Evolutionary conservation across 192 early-diverging fungal genomes (phyloP).

Genomic region (Coemansia erecta): DNA sequence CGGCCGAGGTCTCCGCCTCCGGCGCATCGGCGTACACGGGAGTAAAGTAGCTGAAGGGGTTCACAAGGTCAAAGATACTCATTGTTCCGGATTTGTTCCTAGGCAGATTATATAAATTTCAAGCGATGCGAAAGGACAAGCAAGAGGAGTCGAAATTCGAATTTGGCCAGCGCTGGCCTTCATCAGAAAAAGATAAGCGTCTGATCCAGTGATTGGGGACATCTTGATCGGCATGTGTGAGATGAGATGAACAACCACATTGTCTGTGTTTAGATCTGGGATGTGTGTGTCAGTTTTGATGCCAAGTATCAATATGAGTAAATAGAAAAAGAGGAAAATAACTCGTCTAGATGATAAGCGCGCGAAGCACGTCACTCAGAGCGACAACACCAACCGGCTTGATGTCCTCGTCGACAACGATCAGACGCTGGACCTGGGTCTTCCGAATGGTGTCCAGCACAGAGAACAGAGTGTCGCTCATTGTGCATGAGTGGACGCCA

Average conservation of each 20-base stretch:
- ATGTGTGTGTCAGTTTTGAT: neutral
- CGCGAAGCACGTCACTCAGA: constrained; percentile 76
- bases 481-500: constrained; percentile 89
- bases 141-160: neutral
- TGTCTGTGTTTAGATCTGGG: neutral
- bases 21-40: constrained; percentile 62
- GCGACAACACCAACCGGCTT: constrained; percentile 80
- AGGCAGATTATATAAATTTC: neutral
- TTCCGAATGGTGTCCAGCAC: constrained; percentile 87
- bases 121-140: neutral
- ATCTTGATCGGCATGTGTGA: neutral
- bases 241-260: neutral
- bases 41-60: constrained; percentile 59
- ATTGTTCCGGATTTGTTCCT: constrained; percentile 9
- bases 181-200: neutral
- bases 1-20: constrained; percentile 4
- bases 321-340: neutral
- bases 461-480: constrained; percentile 82
- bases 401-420: constrained; percentile 84
- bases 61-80: constrained; percentile 50
- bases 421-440: constrained; percentile 83
- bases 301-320: neutral
- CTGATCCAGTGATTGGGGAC: neutral
- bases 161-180: neutral
- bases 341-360: constrained; percentile 36